Evolutionary conservation across 139 green algal genomes (phyloP).

Genomic region (Zygnema circumcarinatum): DNA sequence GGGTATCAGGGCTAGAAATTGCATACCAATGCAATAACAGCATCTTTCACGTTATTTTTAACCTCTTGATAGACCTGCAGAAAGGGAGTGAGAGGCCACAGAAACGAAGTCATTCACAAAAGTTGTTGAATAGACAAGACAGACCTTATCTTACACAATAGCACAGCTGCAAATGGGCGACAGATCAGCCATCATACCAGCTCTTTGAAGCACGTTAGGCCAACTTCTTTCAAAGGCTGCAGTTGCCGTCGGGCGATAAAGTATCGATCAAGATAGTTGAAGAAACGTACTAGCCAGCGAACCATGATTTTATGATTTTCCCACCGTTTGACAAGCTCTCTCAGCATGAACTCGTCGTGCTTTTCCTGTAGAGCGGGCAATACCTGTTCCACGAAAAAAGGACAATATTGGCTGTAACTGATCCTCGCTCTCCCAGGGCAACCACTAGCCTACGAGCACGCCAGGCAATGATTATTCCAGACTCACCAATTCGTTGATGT

Average conservation of each 20-base stretch:
- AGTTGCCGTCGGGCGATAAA: slow-evolving; percentile 93
- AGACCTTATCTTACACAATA: too few species aligned
- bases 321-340: slow-evolving; percentile 89
- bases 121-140: too few species aligned
- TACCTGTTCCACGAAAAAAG: slow-evolving; percentile 69
- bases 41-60: slow-evolving; percentile 62
- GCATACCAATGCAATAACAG: slow-evolving; percentile 59
- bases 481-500: slow-evolving; percentile 86
- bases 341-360: slow-evolving; percentile 89
- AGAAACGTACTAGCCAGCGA: slow-evolving; percentile 95
- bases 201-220: slow-evolving; percentile 89
- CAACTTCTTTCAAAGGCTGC: slow-evolving; percentile 89
- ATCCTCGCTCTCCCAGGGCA: too few species aligned
- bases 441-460: too few species aligned
- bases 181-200: slow-evolving; percentile 67
- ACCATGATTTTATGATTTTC: slow-evolving; percentile 99
- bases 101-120: too few species aligned
- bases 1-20: too few species aligned
- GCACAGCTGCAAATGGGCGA: slow-evolving; percentile 12
- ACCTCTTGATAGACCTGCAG: slow-evolving; percentile 64
- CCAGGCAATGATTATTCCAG: too few species aligned
- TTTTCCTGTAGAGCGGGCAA: slow-evolving; percentile 81
- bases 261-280: slow-evolving; percentile 99
- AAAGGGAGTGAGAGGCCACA: too few species aligned
- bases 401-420: background rate